Evolutionary conservation across 768 basidiomycete genomes (phyloP), one percentile per base, ranked within the genome.

Genomic region (Lactifluus hygrophoroides): DNA sequence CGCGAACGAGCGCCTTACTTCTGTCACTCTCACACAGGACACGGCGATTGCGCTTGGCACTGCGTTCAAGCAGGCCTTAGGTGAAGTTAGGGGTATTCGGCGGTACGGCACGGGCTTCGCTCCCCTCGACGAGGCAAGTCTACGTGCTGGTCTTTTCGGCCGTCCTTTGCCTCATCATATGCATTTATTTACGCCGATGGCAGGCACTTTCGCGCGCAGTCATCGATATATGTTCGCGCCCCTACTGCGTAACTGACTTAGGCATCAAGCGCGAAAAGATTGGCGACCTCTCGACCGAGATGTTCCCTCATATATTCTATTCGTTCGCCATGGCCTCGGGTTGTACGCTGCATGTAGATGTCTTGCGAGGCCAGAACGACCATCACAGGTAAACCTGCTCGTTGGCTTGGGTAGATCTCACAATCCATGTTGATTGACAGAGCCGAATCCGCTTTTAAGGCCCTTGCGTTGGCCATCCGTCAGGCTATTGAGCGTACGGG

Each of bases 261-360:
- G 88, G 87, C 59, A 79, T 93, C 58, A 85, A 82, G 71, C 80
- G 91, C 57, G 92, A 94, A 71, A 94, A 94, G 74, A 85, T 94
- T 40, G 92, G 91, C n/a, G 90, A 94, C 64, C 79, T 94, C 51
- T 94, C 91, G 25, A 92, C 92, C 7, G 96, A 99, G 76, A 97
- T 99, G 94, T 85, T 99, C 54, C 91, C 95, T 32, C 96, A 99
- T 70, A 80, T 99, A 54, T 91, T 99, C 71, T 88, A 96, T 75
- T 96, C 94, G 4, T 99, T 99, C 69, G 90, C 95, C n/a, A 93
- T 93, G 62, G 91, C 92, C 0, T 89, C 95, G 1, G 94, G 94
- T 7, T 87, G 85, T 21, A 98, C 96, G 2, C 76, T 99, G 47
- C 95, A 98, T 68, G 80, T 98, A 51, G 96, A 99, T 67, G 93